Base-by-base conservation (phyloP, 2,329 filamentous ascomycete genomes). In the Lomentospora prolificans region DNA sequence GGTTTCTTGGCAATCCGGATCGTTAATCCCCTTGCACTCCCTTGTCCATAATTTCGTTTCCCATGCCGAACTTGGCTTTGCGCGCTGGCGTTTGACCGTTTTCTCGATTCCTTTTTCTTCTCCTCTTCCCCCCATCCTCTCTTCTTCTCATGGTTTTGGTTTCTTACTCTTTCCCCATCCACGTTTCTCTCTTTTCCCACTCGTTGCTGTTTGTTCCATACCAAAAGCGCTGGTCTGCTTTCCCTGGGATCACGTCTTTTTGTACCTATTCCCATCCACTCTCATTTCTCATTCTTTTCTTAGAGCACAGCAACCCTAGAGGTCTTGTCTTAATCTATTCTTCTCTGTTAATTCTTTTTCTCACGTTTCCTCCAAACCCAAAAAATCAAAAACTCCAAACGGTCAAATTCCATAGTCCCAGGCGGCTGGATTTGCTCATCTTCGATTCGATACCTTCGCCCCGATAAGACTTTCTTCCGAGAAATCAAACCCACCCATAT, bases 151-250 rank as follows among this genome's bases (percentile, higher is more conserved):
- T 28, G 19, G 56, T 56, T 50, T 59, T 60, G 58, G 39, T 61
- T 53, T 56, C 51, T 56, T 31, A 50, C 55, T 50, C 51, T 58
- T 58, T 60, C 57, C 57, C 55, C 46, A 41, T 51, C 39, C 50
- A 58, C 55, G 51, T 61, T 60, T 58, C 56, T 58, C 60, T 61
- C 58, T 58, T 58, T 64, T 62, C 60, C 62, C 61, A 63, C 64
- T 63, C 64, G 65, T 67, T 68, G 64, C 60, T 64, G 41, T 51
- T 36, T 33, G 25, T 30, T 65, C 60, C 59, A 62, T 62, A 65
- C 60, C 63, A 65, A 68, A 75, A 77, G 75, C 75, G 70, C 75
- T 74, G 75, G 74, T 75, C 72, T 75, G 74, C 73, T 76, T 75
- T 68, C 58, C 62, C 62, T 63, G 66, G 66, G 54, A 69, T 68